Conservation (phyloP, 352 stramenopile genomes). For the Globisporangium uncinulatum region DNA sequence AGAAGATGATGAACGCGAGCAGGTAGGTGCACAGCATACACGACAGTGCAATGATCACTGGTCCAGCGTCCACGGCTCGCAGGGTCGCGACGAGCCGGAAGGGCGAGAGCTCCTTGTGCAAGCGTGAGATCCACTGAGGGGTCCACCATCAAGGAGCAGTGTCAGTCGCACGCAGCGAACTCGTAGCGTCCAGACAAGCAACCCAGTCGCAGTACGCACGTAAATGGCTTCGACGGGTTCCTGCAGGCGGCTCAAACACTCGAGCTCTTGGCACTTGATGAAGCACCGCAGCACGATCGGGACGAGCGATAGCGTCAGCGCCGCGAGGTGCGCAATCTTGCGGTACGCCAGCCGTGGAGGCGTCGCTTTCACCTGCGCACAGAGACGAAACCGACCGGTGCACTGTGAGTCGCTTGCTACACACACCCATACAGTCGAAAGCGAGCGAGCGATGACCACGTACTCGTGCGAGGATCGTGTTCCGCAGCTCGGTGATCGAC, state of each 20-base stretch:
- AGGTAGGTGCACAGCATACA: slow-evolving; percentile 71
- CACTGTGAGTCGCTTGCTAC: neutral
- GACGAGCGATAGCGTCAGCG: slow-evolving; percentile 50
- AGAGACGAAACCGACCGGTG: too few species aligned
- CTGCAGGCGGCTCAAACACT: slow-evolving; percentile 43
- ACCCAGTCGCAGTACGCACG: slow-evolving; percentile 11
- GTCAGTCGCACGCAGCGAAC: neutral
- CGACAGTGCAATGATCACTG: slow-evolving; percentile 56
- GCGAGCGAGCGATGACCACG: neutral
- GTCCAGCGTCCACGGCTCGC: slow-evolving; percentile 21
- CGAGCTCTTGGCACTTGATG: slow-evolving; percentile 52
- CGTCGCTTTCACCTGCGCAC: slow-evolving; percentile 60
- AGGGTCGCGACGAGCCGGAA: slow-evolving; percentile 18
- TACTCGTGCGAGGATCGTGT: slow-evolving; percentile 76
- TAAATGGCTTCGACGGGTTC: slow-evolving; percentile 39
- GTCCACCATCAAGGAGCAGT: slow-evolving; percentile 3
- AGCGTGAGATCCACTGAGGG: slow-evolving; percentile 20
- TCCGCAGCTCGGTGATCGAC: slow-evolving; percentile 74
- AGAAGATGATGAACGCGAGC: slow-evolving; percentile 69
- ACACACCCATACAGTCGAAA: neutral
- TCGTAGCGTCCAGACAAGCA: too few species aligned
- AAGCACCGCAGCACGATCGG: slow-evolving; percentile 45
- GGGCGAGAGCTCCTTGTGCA: slow-evolving; percentile 26
- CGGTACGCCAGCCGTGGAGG: slow-evolving; percentile 59
- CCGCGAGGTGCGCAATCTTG: slow-evolving; percentile 56